These are phyloP conservation scores for Neofusicoccum ribis DNA, from an alignment of 2,329 filamentous ascomycete genomes.

Conservation along the genomic window DNA sequence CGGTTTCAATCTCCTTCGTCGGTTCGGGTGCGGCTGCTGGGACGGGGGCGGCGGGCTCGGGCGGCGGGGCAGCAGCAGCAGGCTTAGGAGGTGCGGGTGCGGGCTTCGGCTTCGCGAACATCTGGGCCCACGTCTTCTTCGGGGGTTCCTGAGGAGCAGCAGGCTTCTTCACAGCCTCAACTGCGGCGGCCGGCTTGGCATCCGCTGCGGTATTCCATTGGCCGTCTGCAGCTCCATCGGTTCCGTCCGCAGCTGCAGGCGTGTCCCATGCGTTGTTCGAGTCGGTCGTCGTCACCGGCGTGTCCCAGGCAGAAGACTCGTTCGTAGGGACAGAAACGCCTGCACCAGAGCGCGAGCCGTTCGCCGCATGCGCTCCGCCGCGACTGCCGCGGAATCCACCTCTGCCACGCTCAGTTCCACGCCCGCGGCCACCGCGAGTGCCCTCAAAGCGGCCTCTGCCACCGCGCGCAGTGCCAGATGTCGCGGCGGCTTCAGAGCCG, in stretches of 20 bases:
- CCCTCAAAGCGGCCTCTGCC: conserved; percentile 19
- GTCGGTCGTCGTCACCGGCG: conserved; percentile 33
- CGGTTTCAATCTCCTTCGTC: conserved; percentile 38
- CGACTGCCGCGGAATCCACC: conserved; percentile 59
- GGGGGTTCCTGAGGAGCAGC: conserved; percentile 36
- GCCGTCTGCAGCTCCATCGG: conserved; percentile 41
- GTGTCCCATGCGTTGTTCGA: conserved; percentile 27
- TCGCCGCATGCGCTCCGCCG: conserved; percentile 62
- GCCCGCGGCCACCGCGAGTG: conserved; percentile 59
- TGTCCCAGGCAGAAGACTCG: conserved; percentile 66
- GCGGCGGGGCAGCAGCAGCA: conserved; percentile 34
- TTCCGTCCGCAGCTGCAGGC: conserved; percentile 24
- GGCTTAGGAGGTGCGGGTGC: conserved; percentile 49
- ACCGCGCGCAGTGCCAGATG: conserved; percentile 5
- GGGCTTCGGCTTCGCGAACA: conserved; percentile 50
- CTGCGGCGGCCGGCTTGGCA: conserved; percentile 29
- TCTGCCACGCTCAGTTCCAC: conserved; percentile 60
- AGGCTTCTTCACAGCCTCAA: conserved; percentile 37
- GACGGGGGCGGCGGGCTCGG: conserved; percentile 39
- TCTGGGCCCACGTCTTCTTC: conserved; percentile 57
- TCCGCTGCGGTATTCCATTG: conserved; percentile 43
- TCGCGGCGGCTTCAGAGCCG: conserved; percentile 45
- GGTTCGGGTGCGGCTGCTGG: conserved; percentile 36
- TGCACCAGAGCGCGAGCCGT: conserved; percentile 54
- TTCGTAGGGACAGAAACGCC: conserved; percentile 67